Percentiles rank a stretch among this genome's conserved stretches.
Evolutionary conservation across 345 rosid species (phyloP).

Genomic region (Eucalyptus curtisii): DNA sequence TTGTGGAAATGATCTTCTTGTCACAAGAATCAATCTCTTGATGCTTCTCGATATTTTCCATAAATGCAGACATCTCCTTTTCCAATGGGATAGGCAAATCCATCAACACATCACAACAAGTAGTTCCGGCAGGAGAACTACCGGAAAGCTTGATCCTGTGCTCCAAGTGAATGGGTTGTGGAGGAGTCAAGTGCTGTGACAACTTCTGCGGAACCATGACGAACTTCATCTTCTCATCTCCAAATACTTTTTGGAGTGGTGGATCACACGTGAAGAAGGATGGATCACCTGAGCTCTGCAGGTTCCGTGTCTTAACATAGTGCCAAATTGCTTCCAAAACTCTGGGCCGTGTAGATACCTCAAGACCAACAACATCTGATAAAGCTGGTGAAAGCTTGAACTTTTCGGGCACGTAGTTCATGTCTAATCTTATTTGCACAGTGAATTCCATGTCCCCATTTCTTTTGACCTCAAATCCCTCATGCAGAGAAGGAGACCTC

Average conservation of each 20-base stretch:
- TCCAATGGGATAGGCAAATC: slow-evolving; percentile 3
- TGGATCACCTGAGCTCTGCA: slow-evolving; percentile 4
- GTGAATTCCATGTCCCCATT: slow-evolving; percentile 8
- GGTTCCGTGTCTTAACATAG: slow-evolving; percentile 4
- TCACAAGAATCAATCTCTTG: slow-evolving; percentile 6
- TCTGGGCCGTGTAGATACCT: slow-evolving; percentile 3
- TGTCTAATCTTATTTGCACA: background rate
- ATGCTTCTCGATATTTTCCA: background rate
- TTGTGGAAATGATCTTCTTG: background rate
- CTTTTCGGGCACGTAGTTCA: slow-evolving; percentile 4
- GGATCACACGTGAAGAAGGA: slow-evolving; percentile 4
- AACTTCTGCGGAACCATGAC: background rate
- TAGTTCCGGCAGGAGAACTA: slow-evolving; percentile 4
- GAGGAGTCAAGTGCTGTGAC: slow-evolving; percentile 1
- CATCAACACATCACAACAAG: slow-evolving; percentile 8
- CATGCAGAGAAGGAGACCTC: slow-evolving; percentile 3
- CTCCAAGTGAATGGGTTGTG: slow-evolving; percentile 7
- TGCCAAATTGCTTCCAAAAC: slow-evolving; percentile 6
- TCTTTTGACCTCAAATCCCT: slow-evolving; percentile 15
- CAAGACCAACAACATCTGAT: slow-evolving; percentile 1
- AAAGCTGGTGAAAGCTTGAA: slow-evolving; percentile 8
- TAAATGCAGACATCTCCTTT: background rate
- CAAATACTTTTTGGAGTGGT: slow-evolving; percentile 5
- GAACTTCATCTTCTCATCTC: slow-evolving; percentile 5
- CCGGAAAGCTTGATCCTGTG: slow-evolving; percentile 10